Conservation (phyloP, 106 monocot species). For the Dactylorhiza incarnata region DNA sequence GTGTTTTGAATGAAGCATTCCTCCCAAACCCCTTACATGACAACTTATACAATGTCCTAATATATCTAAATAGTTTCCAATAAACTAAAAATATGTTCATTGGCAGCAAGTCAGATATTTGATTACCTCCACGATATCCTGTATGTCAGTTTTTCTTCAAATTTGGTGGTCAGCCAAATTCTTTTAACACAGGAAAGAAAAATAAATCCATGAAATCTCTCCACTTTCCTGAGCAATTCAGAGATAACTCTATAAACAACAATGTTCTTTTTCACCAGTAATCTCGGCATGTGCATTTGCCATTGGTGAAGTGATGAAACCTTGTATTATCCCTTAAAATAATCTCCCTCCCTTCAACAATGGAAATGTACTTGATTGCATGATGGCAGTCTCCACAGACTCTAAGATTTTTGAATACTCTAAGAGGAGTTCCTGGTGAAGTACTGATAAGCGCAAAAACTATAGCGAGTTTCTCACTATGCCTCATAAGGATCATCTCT, state of each 20-base stretch:
- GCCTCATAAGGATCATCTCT: conserved; percentile 41
- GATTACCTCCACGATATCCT: no score
- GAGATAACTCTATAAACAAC: not conserved
- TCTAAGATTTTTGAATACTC: conserved; percentile 71
- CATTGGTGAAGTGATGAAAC: conserved; percentile 63
- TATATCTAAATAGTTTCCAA: no score
- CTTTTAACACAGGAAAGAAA: not conserved
- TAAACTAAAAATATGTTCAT: no score
- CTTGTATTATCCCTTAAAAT: conserved; percentile 55
- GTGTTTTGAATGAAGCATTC: no score
- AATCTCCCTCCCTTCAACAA: conserved; percentile 40
- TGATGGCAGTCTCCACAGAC: conserved; percentile 72
- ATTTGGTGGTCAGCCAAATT: not conserved
- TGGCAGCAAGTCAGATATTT: no score
- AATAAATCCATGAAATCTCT: not conserved
- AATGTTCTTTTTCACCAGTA: conserved; percentile 42
- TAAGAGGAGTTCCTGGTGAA: conserved; percentile 15
- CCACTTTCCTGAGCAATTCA: not conserved
- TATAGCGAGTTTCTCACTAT: conserved; percentile 70
- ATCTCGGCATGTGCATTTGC: conserved; percentile 60
- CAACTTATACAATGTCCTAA: no score
- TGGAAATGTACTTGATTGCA: conserved; percentile 48
- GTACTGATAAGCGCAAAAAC: conserved; percentile 55
- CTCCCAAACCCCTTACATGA: no score
- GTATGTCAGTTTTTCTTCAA: no score